Percentiles rank a stretch among this genome's conserved stretches.
phyloP scores from a whole-genome alignment of 768 basidiomycete genomes.

The Pleurotus eryngii region DNA sequence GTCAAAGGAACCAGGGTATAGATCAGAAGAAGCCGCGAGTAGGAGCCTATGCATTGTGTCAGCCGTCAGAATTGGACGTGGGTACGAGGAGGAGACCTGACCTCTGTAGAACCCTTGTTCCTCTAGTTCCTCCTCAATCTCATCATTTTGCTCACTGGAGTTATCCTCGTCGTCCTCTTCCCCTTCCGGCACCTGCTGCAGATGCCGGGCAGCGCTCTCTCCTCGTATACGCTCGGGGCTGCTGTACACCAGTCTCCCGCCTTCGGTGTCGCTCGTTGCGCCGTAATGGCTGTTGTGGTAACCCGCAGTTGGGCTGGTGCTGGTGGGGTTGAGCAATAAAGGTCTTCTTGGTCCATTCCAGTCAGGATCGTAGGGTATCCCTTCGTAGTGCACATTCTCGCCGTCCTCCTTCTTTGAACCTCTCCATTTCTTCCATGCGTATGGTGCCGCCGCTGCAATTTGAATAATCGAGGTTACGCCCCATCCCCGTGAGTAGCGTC shows the following conservation, averaged over 20 bases:
- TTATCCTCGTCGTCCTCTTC: constrained; percentile 28
- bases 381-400: background rate
- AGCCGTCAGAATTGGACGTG: background rate
- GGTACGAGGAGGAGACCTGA: constrained; percentile 17
- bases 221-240: constrained; percentile 32
- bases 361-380: background rate
- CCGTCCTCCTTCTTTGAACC: background rate
- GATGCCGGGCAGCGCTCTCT: constrained; percentile 15
- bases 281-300: background rate
- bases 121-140: constrained; percentile 40
- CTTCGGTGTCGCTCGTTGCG: background rate
- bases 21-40: constrained; percentile 47
- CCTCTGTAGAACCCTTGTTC: constrained; percentile 49
- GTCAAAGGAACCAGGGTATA: constrained; percentile 62
- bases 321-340: background rate
- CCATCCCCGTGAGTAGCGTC: background rate
- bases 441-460: background rate
- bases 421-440: constrained; percentile 3
- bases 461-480: constrained; percentile 6
- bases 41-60: constrained; percentile 48
- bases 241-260: background rate
- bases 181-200: constrained; percentile 39
- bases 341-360: background rate
- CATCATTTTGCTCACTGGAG: constrained; percentile 32
- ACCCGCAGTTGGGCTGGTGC: background rate